Conservation (phyloP, 176 grass and related monocot species). For the Aegilops tauschii region DNA sequence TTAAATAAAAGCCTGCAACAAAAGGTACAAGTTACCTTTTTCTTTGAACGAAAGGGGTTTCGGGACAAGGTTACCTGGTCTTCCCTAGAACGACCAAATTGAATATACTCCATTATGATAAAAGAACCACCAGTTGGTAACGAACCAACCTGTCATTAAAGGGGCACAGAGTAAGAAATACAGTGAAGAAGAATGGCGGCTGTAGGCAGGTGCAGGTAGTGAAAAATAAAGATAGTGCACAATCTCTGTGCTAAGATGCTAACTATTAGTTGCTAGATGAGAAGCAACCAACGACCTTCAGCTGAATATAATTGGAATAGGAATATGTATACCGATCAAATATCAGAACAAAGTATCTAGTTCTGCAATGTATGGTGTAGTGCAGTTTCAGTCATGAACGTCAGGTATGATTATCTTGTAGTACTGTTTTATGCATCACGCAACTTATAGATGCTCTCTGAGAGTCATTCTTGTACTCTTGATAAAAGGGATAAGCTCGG, state of each 20-base stretch:
- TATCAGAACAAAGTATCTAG: not conserved
- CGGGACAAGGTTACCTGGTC: constrained; percentile 62
- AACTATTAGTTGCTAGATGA: not conserved
- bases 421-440: not conserved
- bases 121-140: constrained; percentile 81
- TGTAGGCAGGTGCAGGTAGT: not conserved
- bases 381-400: not conserved
- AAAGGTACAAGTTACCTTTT: not conserved
- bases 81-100: constrained; percentile 69
- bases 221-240: constrained; percentile 30
- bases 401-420: not conserved
- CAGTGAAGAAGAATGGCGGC: not conserved
- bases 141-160: constrained; percentile 48
- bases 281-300: not conserved
- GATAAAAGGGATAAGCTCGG: not conserved
- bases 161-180: not conserved
- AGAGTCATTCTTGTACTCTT: not conserved
- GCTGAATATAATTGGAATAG: not conserved
- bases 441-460: not conserved
- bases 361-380: not conserved
- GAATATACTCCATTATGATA: constrained; percentile 97
- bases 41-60: constrained; percentile 10
- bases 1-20: not conserved
- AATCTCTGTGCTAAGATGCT: not conserved
- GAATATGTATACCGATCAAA: not conserved